These are phyloP conservation scores for Anthracocystis setariae DNA, from an alignment of 1,284 basidiomycete species.

Conservation along the genomic window DNA sequence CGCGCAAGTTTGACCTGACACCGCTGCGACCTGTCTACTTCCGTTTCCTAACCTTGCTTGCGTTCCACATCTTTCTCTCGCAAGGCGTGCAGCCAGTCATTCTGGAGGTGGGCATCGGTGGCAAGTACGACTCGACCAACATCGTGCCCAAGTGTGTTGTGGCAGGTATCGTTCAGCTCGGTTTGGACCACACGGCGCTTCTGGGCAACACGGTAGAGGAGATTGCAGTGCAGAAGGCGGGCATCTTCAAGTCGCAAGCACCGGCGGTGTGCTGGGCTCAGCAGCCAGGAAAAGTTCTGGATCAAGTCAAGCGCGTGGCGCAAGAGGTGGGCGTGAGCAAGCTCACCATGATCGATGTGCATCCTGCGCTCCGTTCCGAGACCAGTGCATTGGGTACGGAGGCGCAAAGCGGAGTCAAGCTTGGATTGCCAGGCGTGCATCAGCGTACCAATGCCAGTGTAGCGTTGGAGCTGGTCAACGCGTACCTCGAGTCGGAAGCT, in stretches of 20 bases:
- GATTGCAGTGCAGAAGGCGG: constrained; percentile 95
- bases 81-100: constrained; percentile 86
- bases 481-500: constrained; percentile 74
- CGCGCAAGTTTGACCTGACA: constrained; percentile 68
- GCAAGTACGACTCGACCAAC: constrained; percentile 94
- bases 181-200: constrained; percentile 90
- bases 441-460: constrained; percentile 90
- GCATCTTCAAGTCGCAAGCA: constrained; percentile 91
- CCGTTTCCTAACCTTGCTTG: constrained; percentile 88
- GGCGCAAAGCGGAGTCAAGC: constrained; percentile 13
- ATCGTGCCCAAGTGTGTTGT: constrained; percentile 89
- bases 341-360: constrained; percentile 34
- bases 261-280: constrained; percentile 87
- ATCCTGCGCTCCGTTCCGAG: constrained; percentile 24
- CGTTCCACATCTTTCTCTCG: constrained; percentile 87
- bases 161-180: constrained; percentile 88
- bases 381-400: constrained; percentile 17
- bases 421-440: constrained; percentile 87
- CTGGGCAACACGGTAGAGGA: constrained; percentile 88
- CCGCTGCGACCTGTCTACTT: constrained; percentile 90
- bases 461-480: constrained; percentile 79
- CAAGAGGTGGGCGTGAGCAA: constrained; percentile 71
- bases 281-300: constrained; percentile 78
- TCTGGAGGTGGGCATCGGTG: constrained; percentile 96
- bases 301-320: constrained; percentile 77